Evolutionary conservation across 169 alveolate species (phyloP).

Genomic region (Plasmodium gallinaceum): DNA sequence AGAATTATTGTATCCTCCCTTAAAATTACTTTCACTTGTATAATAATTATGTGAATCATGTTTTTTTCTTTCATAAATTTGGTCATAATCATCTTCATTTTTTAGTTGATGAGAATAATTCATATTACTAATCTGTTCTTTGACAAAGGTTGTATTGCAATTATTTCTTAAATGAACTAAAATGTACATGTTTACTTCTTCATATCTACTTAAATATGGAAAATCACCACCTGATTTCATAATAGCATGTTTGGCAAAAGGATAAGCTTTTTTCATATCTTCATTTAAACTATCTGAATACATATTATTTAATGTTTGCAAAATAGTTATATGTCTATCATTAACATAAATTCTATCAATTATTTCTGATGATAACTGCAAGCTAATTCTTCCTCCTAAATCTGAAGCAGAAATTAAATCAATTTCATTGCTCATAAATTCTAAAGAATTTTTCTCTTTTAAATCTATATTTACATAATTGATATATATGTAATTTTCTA

Average conservation of each 20-base stretch:
- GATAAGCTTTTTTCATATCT: conserved; percentile 78
- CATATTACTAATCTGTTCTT: conserved; percentile 63
- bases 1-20: neutral
- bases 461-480: conserved; percentile 68
- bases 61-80: conserved; percentile 6
- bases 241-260: conserved; percentile 79
- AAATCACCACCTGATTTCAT: conserved; percentile 84
- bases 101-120: conserved; percentile 36
- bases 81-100: conserved; percentile 28
- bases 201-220: conserved; percentile 84
- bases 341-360: conserved; percentile 62
- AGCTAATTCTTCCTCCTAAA: conserved; percentile 84
- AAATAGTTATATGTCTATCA: conserved; percentile 69
- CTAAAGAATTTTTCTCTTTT: conserved; percentile 81
- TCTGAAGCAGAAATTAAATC: conserved; percentile 83
- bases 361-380: conserved; percentile 80
- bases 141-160: conserved; percentile 38
- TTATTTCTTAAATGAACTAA: conserved; percentile 81
- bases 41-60: neutral
- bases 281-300: conserved; percentile 59
- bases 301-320: conserved; percentile 82
- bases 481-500: conserved; percentile 81
- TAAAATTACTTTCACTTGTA: neutral
- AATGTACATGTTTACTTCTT: conserved; percentile 81
- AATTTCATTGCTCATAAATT: conserved; percentile 86